Conservation (phyloP, 192 early-diverging fungal species). For the Helicostylum pulchrum region DNA sequence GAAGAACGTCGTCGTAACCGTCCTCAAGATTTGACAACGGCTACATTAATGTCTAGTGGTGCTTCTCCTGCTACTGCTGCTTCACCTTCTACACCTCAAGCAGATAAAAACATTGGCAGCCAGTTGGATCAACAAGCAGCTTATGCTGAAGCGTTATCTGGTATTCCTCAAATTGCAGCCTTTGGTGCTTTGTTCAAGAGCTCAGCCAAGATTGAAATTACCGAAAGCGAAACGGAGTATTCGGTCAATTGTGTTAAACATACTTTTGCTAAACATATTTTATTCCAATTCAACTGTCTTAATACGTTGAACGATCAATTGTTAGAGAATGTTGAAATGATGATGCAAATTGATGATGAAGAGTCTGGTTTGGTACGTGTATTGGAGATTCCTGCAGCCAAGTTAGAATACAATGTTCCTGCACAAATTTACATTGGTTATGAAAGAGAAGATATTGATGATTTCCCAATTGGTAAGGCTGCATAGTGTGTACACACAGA, state of each 20-base stretch:
- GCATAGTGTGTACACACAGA: neutral
- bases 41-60: constrained; percentile 29
- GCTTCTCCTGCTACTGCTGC: constrained; percentile 18
- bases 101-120: neutral
- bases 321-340: constrained; percentile 85
- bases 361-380: constrained; percentile 59
- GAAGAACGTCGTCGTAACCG: constrained; percentile 64
- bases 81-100: neutral
- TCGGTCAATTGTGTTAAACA: constrained; percentile 90
- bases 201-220: constrained; percentile 70
- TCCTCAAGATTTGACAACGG: constrained; percentile 26
- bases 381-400: constrained; percentile 66
- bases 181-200: constrained; percentile 89
- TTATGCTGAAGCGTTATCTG: constrained; percentile 75
- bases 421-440: constrained; percentile 84
- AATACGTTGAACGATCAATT: constrained; percentile 95
- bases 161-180: constrained; percentile 77
- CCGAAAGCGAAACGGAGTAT: constrained; percentile 96
- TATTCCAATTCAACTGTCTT: constrained; percentile 94
- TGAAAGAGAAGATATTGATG: constrained; percentile 58
- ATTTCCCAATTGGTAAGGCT: constrained; percentile 55
- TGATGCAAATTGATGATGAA: constrained; percentile 72
- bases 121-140: constrained; percentile 62
- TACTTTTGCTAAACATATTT: constrained; percentile 83
- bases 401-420: constrained; percentile 76